A percentile compares a stretch with the other conserved stretches of the same genome.
These are phyloP conservation scores for Skeletonema costatum DNA, from an alignment of 108 stramenopile genomes.

Conservation along the genomic window DNA sequence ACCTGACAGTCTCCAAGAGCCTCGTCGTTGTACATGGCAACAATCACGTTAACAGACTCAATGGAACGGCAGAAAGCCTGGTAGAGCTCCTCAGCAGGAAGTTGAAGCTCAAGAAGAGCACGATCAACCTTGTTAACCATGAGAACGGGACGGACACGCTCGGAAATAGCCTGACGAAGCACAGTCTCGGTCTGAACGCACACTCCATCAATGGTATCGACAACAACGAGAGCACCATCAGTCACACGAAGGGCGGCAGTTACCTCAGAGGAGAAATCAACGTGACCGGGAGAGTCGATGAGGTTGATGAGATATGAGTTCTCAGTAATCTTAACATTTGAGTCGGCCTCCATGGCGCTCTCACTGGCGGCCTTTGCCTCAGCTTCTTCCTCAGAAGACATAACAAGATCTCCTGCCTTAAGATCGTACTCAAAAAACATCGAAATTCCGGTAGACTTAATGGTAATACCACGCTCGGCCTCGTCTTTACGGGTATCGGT, in stretches of 20 bases:
- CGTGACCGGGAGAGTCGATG: conserved; percentile 99
- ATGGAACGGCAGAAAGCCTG: conserved; percentile 98
- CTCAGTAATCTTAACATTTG: conserved; percentile 90
- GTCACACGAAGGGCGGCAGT: conserved; percentile 99
- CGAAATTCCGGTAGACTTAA: conserved; percentile 99
- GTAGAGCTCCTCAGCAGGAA: conserved; percentile 99
- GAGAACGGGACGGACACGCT: conserved; percentile 97
- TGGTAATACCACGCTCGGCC: conserved; percentile 99
- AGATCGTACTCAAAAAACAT: conserved; percentile 99
- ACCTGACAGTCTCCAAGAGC: conserved; percentile 96
- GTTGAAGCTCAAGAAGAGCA: conserved; percentile 97
- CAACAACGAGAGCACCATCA: conserved; percentile 99
- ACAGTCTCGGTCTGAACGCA: conserved; percentile 99
- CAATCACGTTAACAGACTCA: conserved; percentile 99
- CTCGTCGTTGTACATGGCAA: conserved; percentile 99
- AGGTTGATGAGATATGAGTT: conserved; percentile 99
- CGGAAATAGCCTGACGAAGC: conserved; percentile 98
- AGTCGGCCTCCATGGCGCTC: conserved; percentile 68
- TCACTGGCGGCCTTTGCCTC: conserved; percentile 51
- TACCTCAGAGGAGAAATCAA: conserved; percentile 99
- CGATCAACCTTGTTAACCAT: conserved; percentile 99
- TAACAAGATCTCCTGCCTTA: conserved; percentile 82
- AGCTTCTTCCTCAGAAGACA: conserved; percentile 76
- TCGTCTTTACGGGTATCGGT: conserved; percentile 99
- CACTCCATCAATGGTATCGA: conserved; percentile 99